These are phyloP conservation scores for Talaromyces ruber DNA, from an alignment of 495 filamentous ascomycete genomes.

Conservation along the genomic window DNA sequence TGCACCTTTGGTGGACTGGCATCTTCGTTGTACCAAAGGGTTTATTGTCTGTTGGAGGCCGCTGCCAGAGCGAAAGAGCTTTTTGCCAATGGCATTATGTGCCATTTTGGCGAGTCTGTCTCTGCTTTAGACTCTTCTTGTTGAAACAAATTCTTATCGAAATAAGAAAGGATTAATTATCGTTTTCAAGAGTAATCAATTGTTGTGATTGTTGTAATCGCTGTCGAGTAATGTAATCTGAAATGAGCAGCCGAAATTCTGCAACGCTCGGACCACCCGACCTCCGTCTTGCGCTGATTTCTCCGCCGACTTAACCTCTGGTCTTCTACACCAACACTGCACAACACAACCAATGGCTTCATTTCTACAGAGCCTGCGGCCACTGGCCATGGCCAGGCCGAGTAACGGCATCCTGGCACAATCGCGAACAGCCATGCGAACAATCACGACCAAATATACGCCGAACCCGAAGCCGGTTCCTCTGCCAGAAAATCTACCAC, in stretches of 20 bases:
- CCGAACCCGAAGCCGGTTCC: constrained; percentile 24
- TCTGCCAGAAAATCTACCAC: constrained; percentile 32
- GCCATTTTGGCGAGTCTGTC: constrained; percentile 20
- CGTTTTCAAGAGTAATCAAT: background rate
- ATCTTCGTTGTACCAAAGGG: constrained; percentile 24
- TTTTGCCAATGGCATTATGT: constrained; percentile 29
- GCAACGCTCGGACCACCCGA: constrained; percentile 21
- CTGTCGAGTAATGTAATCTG: background rate
- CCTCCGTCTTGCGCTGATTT: constrained; percentile 16
- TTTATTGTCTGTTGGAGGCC: constrained; percentile 24
- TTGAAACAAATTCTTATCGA: background rate
- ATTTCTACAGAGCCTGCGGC: constrained; percentile 49
- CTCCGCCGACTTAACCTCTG: background rate
- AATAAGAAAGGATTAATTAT: background rate
- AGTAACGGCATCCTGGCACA: background rate
- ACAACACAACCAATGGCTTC: constrained; percentile 43
- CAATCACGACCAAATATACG: constrained; percentile 30
- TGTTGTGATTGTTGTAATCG: background rate
- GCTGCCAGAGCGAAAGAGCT: constrained; percentile 28
- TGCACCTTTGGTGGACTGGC: constrained; percentile 27
- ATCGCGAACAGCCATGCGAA: background rate
- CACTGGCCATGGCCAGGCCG: constrained; percentile 58
- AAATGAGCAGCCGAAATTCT: constrained; percentile 23
- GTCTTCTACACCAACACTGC: background rate
- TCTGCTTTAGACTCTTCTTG: too few relatives aligned